Conservation (phyloP, 208 protist species). For the Trypanosoma cruzi region DNA sequence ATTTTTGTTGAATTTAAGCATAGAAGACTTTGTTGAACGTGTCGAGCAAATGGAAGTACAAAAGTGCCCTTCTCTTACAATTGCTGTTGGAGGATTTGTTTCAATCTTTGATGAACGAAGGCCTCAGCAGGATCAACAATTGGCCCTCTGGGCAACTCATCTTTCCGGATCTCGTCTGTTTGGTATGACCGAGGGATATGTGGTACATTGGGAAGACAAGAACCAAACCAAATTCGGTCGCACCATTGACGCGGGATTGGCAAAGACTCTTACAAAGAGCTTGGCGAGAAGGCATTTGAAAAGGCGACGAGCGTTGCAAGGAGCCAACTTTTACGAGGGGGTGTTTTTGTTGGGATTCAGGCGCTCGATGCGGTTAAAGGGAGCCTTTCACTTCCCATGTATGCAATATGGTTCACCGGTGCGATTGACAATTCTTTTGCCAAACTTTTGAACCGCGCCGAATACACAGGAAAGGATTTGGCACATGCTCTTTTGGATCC, state of each 20-base stretch:
- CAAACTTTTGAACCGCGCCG: constrained; percentile 68
- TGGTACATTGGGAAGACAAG: constrained; percentile 82
- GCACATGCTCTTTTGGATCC: constrained; percentile 66
- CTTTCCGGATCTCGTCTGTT: constrained; percentile 42
- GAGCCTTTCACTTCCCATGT: constrained; percentile 70
- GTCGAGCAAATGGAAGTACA: constrained; percentile 25
- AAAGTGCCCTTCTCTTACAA: constrained; percentile 44
- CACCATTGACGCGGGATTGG: constrained; percentile 46
- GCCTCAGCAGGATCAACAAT: constrained; percentile 73
- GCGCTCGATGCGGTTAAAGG: constrained; percentile 72
- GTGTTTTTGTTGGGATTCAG: constrained; percentile 66
- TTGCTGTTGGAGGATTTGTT: constrained; percentile 76
- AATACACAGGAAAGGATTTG: constrained; percentile 78
- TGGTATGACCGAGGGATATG: constrained; percentile 59
- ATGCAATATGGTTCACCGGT: constrained; percentile 72
- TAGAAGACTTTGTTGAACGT: constrained; percentile 59
- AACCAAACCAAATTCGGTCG: constrained; percentile 70
- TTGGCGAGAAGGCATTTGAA: constrained; percentile 38
- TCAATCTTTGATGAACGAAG: constrained; percentile 74
- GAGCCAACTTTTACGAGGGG: constrained; percentile 50
- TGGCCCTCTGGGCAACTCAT: constrained; percentile 72
- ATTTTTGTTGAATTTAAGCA: constrained; percentile 39
- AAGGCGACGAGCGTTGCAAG: constrained; percentile 47
- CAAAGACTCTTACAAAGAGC: constrained; percentile 39
- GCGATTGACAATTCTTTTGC: constrained; percentile 89